A percentile compares a stretch with the other conserved stretches of the same genome.
phyloP scores from a whole-genome alignment of 768 basidiomycete genomes.

The Leccinum obscurum region DNA sequence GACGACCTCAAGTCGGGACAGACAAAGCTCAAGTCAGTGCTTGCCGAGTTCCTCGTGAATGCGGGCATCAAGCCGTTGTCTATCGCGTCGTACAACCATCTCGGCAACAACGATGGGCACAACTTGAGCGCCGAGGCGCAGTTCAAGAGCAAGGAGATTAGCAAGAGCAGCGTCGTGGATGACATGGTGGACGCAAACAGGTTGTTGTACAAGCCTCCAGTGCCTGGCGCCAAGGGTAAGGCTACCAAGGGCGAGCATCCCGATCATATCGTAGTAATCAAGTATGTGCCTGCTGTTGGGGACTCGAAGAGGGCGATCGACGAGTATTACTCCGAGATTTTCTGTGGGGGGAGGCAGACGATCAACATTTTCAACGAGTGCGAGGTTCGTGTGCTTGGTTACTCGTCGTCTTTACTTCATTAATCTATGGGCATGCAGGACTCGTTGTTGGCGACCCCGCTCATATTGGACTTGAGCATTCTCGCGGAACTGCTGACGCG shows the following conservation, averaged over 20 bases:
- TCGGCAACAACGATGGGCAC: constrained; percentile 96
- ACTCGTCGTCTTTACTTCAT: too few species aligned
- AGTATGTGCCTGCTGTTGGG: constrained; percentile 94
- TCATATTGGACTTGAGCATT: constrained; percentile 93
- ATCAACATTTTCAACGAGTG: constrained; percentile 99
- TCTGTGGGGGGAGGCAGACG: constrained; percentile 91
- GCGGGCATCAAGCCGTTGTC: constrained; percentile 97
- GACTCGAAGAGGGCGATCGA: constrained; percentile 99
- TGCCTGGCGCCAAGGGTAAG: constrained; percentile 51
- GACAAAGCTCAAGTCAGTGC: constrained; percentile 95
- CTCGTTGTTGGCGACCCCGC: constrained; percentile 91
- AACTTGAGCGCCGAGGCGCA: constrained; percentile 90
- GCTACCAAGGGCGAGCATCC: constrained; percentile 91
- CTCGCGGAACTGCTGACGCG: constrained; percentile 94
- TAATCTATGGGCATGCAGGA: constrained; percentile 49
- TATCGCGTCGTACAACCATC: constrained; percentile 97
- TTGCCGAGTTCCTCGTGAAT: constrained; percentile 98
- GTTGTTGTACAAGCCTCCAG: constrained; percentile 85
- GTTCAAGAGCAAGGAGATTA: constrained; percentile 98
- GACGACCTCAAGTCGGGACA: constrained; percentile 98
- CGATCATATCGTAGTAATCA: constrained; percentile 96
- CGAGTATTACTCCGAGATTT: constrained; percentile 98
- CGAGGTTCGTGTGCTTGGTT: constrained; percentile 54
- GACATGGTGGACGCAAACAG: constrained; percentile 96
- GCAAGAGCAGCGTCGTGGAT: constrained; percentile 95